Evolutionary conservation across 495 filamentous ascomycete genomes (phyloP).

Genomic region (Neurospora sp.): DNA sequence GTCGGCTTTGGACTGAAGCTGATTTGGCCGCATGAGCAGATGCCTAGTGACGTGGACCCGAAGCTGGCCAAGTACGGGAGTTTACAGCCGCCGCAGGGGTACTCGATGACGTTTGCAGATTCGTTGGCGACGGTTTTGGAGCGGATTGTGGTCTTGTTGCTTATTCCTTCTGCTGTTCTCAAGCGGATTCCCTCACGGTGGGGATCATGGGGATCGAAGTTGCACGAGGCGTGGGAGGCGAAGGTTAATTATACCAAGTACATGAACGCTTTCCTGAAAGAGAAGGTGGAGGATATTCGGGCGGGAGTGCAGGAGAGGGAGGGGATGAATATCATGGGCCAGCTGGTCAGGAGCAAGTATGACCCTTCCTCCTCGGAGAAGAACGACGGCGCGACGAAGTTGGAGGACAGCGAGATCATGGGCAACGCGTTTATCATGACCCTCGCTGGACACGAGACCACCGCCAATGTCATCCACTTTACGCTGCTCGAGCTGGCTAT

Average conservation of each 20-base stretch:
- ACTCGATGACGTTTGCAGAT: slow-evolving; percentile 50
- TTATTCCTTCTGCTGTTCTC: slow-evolving; percentile 39
- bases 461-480: slow-evolving; percentile 57
- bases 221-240: slow-evolving; percentile 31
- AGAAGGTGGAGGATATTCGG: slow-evolving; percentile 41
- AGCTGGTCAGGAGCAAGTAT: slow-evolving; percentile 39
- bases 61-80: slow-evolving; percentile 34
- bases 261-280: slow-evolving; percentile 50
- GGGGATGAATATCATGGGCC: slow-evolving; percentile 58
- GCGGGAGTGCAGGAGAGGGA: slow-evolving; percentile 31
- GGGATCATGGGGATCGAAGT: not conserved
- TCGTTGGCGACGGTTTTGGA: slow-evolving; percentile 43
- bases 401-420: slow-evolving; percentile 51
- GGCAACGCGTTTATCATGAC: slow-evolving; percentile 65
- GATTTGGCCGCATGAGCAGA: slow-evolving; percentile 42
- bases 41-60: slow-evolving; percentile 27
- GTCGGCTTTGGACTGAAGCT: slow-evolving; percentile 55
- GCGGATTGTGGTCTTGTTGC: slow-evolving; percentile 42
- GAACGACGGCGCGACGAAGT: slow-evolving; percentile 3
- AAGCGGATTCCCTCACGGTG: slow-evolving; percentile 12
- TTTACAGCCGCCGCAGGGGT: slow-evolving; percentile 35
- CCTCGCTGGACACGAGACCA: slow-evolving; percentile 64
- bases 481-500: slow-evolving; percentile 50
- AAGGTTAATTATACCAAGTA: slow-evolving; percentile 53
- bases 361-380: slow-evolving; percentile 13